Base-by-base conservation (phyloP, 1,284 basidiomycete genomes). In the Chalciporus piperatoides region DNA sequence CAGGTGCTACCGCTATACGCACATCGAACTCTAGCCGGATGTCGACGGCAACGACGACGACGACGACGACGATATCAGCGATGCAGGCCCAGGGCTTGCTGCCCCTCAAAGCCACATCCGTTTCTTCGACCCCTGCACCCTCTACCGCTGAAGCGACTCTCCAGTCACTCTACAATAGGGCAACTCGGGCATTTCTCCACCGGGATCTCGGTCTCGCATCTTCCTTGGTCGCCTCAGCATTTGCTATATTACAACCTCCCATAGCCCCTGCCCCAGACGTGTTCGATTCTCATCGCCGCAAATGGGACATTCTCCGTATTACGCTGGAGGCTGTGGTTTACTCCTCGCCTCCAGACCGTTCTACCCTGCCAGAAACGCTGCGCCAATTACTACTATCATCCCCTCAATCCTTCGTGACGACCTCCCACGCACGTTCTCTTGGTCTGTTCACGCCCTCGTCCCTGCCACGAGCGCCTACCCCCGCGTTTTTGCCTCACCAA, bases 261-360 rank as follows among this genome's bases (percentile, higher is more conserved):
- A 46, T 59, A 10, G 53, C 59, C 4, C 56, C 57, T 2, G 52
- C 59, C 0, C 69, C 71, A 25, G 80, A 84, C 59, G 49, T 67
- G 11, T 71, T 86, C 4, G 65, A 73, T 44, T 71, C 76, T 11
- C 74, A 81, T 53, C 77, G 86, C 14, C 73, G 82, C 45, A 90
- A 89, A 71, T 91, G 89, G 89, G 88, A 91, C 58, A 81, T 91
- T 46, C 79, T 91, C 4, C 77, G 88, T 19, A 83, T 91, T 56
- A 90, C 87, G 1, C 76, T 90, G 52, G 88, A 91, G 62, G 81
- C 83, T 0, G 88, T 84, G 0, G 68, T 87, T 25, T 87, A 84
- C 60, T 67, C 77, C 6, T 75, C 84, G 0, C 80, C 82, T 0
- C 69, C 71, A 25, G 65, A 78, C 15, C 68, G 69, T 32, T 67